phyloP scores from a whole-genome alignment of 228 moss, liverwort and hornwort genomes.

The Sphagnum magellanicum region DNA sequence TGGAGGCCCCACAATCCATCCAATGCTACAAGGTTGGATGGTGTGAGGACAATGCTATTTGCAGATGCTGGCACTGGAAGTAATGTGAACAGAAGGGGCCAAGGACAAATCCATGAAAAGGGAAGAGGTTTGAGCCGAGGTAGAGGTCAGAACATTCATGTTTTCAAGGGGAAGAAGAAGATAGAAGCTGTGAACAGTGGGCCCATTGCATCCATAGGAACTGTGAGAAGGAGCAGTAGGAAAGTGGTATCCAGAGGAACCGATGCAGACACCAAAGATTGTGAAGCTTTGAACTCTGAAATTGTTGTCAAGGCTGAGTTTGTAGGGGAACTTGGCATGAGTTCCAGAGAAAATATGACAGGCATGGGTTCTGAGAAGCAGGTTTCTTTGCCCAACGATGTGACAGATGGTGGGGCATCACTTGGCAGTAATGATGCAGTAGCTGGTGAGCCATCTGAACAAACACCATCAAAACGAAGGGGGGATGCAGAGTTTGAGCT shows the following conservation, averaged over 20 bases:
- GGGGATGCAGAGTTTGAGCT: conserved; percentile 87
- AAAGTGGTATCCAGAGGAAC: neutral
- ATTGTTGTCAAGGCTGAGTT: neutral
- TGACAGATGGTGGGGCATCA: neutral
- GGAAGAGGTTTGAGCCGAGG: conserved; percentile 18
- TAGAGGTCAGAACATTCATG: conserved; percentile 19
- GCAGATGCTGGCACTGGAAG: conserved; percentile 10
- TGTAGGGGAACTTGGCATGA: too few species aligned
- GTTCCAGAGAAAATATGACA: too few species aligned
- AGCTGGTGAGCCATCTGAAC: conserved; percentile 13
- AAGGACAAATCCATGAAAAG: conserved; percentile 16
- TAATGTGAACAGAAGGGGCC: conserved; percentile 1
- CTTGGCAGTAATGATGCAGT: conserved; percentile 1
- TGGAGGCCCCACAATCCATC: conserved; percentile 29
- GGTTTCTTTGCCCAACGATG: neutral
- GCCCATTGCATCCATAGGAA: neutral
- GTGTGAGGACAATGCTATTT: conserved; percentile 10
- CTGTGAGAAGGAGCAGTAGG: conserved; percentile 8
- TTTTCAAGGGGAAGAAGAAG: conserved; percentile 10
- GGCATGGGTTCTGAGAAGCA: neutral
- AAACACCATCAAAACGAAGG: conserved; percentile 32
- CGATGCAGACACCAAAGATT: neutral
- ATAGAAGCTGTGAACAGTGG: neutral
- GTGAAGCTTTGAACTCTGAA: neutral
- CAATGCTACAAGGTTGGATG: conserved; percentile 11